Base-by-base conservation (phyloP, 306 rosid genomes). In the Rosa persica region DNA sequence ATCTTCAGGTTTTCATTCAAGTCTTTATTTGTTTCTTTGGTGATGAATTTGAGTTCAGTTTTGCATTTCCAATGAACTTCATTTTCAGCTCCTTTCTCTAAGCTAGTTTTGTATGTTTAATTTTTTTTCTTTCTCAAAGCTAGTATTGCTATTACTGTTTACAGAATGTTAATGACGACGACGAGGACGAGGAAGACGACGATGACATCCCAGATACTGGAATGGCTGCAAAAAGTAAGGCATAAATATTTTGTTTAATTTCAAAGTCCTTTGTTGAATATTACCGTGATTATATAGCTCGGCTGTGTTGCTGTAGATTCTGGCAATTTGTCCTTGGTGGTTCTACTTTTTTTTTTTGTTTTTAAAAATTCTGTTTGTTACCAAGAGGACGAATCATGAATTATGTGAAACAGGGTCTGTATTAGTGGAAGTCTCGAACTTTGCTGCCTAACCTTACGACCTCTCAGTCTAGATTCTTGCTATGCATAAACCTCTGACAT, bases 161-260 rank as follows among this genome's bases (percentile, higher is more conserved):
- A 19, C 71, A 82, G 85, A 72, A 74, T 52, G 23, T 64, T 79
- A 19, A 72, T 42, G 96, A 84, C 48, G 75, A 64, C 49, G 89
- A 89, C 5, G 83, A 79, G 46, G 46, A 43, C 0, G 87, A 83
- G 0, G 76, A 78, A 0, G 88, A 80, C 0, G 82, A 75, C 0
- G 83, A 86, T 1, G 87, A 78, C 16, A 70, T 69, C 72, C 77
- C 6, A 4, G 85, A 77, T 43, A 72, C 84, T 23, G 89, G 87
- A 1, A 12, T 73, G 44, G 71, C 87, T 68, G 84, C 88, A 40
- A 92, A 89, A 85, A 80, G 98, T 94, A 87, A 85, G 91, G 73
- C 48, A 61, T 5, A 23, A 74, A 64, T 52, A 58, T 19, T 43
- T 16, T 34, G 22, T 16, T 30, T 72, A 20, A 67, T 62, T 70